Evolutionary conservation across 202 grass and related monocot genomes (phyloP), one percentile per base, ranked within the genome.

Genomic region (Miscanthus sacchariflorus): DNA sequence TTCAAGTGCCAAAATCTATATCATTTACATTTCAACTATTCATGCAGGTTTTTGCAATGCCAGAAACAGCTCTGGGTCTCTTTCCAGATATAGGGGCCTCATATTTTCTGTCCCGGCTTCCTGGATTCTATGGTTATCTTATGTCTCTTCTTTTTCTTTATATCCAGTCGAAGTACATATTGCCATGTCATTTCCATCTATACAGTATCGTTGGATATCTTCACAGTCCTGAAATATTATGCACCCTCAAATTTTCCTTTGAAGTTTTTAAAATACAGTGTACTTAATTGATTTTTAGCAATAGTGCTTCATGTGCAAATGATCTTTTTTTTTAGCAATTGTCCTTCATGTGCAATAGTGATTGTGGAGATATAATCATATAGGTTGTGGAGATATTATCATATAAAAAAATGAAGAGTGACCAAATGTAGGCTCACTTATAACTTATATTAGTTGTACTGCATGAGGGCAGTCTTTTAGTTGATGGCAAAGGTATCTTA

Each of bases 41-140:
- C 35, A 36, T 36, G 35, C 35, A 36, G 35, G 35, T 36, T 36
- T 36, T 36, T 36, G 35, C 35, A 36, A 36, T 36, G 35, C 35
- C 35, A 36, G 35, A 36, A 36, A 36, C 35, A 36, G 35, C 35
- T 36, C 35, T 36, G 35, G 35, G 35, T 36, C 35, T 36, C 35
- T 36, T 36, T 36, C 35, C n/a, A n/a, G n/a, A n/a, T n/a, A n/a
- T 96, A 91, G 96, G 92, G 80, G 89, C 94, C 72, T 99, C 96
- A 76, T 99, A 95, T 91, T 99, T 99, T 88, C 72, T 96, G 78
- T 95, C 96, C 84, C 92, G 88, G 80, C 80, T 96, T 44, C 94
- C 94, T 90, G 94, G 92, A 49, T 99, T 90, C 83, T 99, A 92
- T 80, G 94, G 97, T 99, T 81, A 81, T 56, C 27, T 70, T 81